These are phyloP conservation scores for Eucalyptus cloeziana DNA, from an alignment of 345 rosid species.

Conservation along the genomic window DNA sequence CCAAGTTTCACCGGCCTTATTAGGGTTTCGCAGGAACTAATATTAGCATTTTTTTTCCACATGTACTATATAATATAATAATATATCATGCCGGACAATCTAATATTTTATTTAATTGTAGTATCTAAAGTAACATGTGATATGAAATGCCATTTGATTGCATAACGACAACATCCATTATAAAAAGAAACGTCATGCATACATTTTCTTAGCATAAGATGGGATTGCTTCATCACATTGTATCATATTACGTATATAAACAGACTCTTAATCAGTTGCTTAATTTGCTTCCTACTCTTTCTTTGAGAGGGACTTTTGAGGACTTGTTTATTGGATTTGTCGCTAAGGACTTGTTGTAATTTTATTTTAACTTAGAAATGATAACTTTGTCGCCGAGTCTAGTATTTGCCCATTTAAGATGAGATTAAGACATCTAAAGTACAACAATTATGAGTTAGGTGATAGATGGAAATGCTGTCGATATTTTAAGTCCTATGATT, in stretches of 20 bases:
- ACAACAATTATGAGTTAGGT: not conserved
- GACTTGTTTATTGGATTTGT: not conserved
- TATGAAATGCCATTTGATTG: not conserved
- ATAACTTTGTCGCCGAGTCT: not conserved
- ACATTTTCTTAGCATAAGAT: not conserved
- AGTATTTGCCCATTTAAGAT: not conserved
- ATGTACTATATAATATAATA: no score
- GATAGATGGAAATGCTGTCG: not conserved
- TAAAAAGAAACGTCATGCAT: not conserved
- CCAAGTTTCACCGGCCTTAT: not conserved
- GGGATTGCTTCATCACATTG: not conserved
- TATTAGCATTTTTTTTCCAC: not conserved
- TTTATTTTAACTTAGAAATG: not conserved
- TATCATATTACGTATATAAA: not conserved
- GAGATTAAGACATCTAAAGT: not conserved
- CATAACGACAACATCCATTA: not conserved
- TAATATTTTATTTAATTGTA: not conserved
- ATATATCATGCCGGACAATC: not conserved
- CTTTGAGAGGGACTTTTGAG: not conserved
- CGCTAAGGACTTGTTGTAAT: not conserved
- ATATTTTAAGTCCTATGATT: not conserved
- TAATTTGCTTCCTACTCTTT: not conserved
- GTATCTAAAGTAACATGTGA: not conserved
- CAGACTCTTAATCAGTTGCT: not conserved
- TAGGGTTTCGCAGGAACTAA: not conserved